A percentile compares a stretch with the other conserved stretches of the same genome.
Evolutionary conservation across 2,329 filamentous ascomycete genomes (phyloP).

Genomic region (Monosporascus sp.): DNA sequence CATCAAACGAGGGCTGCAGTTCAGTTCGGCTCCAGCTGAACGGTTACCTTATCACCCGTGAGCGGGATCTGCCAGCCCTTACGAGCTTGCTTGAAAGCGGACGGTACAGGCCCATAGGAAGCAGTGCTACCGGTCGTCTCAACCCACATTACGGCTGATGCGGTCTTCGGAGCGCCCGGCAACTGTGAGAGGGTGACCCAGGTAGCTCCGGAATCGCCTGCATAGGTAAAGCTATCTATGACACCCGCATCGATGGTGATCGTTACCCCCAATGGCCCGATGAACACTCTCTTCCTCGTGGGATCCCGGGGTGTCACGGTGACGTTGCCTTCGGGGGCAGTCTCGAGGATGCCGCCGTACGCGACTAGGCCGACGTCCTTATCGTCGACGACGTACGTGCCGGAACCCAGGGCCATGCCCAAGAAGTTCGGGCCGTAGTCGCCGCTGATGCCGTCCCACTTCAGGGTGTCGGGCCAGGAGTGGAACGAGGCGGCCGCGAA

Average conservation of each 20-base stretch:
- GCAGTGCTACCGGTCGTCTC: constrained; percentile 23
- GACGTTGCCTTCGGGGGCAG: constrained; percentile 16
- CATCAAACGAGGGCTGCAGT: not conserved
- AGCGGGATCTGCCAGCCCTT: constrained; percentile 25
- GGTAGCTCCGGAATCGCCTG: constrained; percentile 15
- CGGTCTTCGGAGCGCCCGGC: constrained; percentile 20
- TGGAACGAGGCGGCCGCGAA: constrained; percentile 53
- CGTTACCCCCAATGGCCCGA: constrained; percentile 39
- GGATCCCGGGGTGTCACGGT: constrained; percentile 39
- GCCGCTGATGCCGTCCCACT: constrained; percentile 51
- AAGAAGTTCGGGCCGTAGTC: constrained; percentile 54
- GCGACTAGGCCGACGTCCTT: constrained; percentile 39
- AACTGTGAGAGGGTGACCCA: constrained; percentile 27
- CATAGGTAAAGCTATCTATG: constrained; percentile 33
- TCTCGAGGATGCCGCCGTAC: constrained; percentile 40
- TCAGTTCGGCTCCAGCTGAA: constrained; percentile 8
- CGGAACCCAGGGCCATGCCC: constrained; percentile 44
- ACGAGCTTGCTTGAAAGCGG: constrained; percentile 15
- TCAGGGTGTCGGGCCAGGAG: constrained; percentile 48
- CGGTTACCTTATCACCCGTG: constrained; percentile 14
- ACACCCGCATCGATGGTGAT: constrained; percentile 38
- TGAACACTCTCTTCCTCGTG: constrained; percentile 41
- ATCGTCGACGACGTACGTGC: constrained; percentile 44
- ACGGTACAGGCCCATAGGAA: constrained; percentile 18
- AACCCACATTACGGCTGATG: constrained; percentile 30